Base-by-base conservation (phyloP, 78 protist genomes). In the Planoprotostelium fungivorum region DNA sequence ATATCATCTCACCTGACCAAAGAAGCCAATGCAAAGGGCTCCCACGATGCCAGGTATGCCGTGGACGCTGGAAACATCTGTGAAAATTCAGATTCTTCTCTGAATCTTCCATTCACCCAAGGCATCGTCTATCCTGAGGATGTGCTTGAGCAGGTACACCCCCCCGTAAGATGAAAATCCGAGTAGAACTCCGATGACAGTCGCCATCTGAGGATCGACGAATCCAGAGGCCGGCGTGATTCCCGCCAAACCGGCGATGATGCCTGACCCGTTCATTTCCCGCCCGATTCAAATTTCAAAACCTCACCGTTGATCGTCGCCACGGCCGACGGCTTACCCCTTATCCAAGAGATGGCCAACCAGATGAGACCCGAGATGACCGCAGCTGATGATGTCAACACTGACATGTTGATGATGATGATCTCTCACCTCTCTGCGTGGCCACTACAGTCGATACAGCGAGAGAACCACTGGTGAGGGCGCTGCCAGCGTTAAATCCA, bases 401-500 rank as follows among this genome's bases (percentile, higher is more conserved):
- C 63, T 0, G 1, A 1, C 36, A 36, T 38, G 1, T 29, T n/a
- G n/a, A n/a, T n/a, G n/a, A n/a, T n/a, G n/a, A n/a, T n/a, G n/a
- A 93, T 36, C 63, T 37, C 36, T 91, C 96, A 35, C 93, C 96
- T 36, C 92, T 89, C 87, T 95, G 96, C 1, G 97, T 91, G 38
- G 88, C 73, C 35, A 94, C 93, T 35, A 95, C 89, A 28, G 97
- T 95, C 29, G 91, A 84, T 37, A 90, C 86, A 25, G 98, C 96
- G 63, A 83, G 87, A 29, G 28, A 1, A 31, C 93, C 91, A 29
- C 96, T 92, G 28, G 89, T 87, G 36, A 90, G 36, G 36, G 97
- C 97, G 35, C 89, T 36, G 35, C 97, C 98, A 36, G 96, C 97
- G 93, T 97, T 97, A 94, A 97, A 97, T n/a, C 96, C 95, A 84